phyloP scores from a whole-genome alignment of 2,329 filamentous ascomycete genomes.

The Colletotrichum plurivorum region DNA sequence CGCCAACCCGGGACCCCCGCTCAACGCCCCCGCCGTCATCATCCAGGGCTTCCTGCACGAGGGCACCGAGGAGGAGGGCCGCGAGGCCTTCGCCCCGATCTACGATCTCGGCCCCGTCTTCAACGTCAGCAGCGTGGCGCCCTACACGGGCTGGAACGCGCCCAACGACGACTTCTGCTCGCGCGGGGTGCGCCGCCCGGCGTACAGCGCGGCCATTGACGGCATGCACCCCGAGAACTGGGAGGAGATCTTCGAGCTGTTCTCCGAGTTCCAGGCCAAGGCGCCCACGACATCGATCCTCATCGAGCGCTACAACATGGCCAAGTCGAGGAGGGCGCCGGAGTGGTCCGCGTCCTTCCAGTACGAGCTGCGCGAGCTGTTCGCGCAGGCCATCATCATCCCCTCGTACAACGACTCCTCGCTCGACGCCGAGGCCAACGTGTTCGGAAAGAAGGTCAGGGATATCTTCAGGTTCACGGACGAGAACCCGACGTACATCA shows the following conservation, averaged over 20 bases:
- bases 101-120: conserved; percentile 48
- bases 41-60: conserved; percentile 46
- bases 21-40: conserved; percentile 43
- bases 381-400: conserved; percentile 51
- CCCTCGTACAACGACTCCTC: conserved; percentile 54
- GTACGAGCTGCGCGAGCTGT: conserved; percentile 44
- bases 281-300: conserved; percentile 50
- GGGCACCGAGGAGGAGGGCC: conserved; percentile 48
- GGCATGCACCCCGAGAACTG: conserved; percentile 52
- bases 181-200: conserved; percentile 53
- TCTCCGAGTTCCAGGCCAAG: conserved; percentile 49
- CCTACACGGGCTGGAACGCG: not conserved
- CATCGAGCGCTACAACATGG: conserved; percentile 52
- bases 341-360: not conserved
- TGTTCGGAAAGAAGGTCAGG: conserved; percentile 49
- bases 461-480: conserved; percentile 39
- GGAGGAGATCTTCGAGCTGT: conserved; percentile 54
- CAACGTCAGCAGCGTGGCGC: conserved; percentile 20
- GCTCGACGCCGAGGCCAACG: conserved; percentile 50
- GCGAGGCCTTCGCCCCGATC: conserved; percentile 50
- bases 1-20: not conserved
- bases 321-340: conserved; percentile 42
- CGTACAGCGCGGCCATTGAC: conserved; percentile 50
- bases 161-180: conserved; percentile 49
- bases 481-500: conserved; percentile 41